Evolutionary conservation across 176 grass and related monocot species (phyloP), one percentile per base, ranked within the genome.

Genomic region (Oryza coarctata): DNA sequence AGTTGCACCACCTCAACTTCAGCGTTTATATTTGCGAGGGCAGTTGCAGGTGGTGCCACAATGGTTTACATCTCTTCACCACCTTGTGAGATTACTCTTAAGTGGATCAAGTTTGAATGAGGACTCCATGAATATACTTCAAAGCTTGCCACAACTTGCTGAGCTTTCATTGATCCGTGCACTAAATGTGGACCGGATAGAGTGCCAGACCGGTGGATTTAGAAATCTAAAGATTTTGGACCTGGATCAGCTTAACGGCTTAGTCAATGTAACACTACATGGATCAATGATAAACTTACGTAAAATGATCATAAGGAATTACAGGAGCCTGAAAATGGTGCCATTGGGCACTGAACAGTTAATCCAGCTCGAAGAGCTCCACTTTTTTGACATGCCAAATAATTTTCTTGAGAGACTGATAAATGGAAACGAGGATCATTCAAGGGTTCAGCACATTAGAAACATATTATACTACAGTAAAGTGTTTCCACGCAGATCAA

Each of bases 11-110:
- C 65, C 65, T 36, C 65, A 68, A 9, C 65, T 68, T 68, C 65
- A 68, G 65, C 65, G 76, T 39, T 39, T 79, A 66, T 79, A 79
- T 20, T 65, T 79, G 62, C 52, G 76, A 62, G 76, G 76, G 36
- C n/a, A 3, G 23, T 60, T 79, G 38, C 52, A 63, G 23, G 10
- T 10, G 13, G 10, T 79, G 30, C 76, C 76, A 36, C 34, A 32
- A 23, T 79, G 76, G 76, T 57, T 79, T 43, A 28, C 9, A 26
- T 63, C 58, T 44, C 76, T 79, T 61, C 32, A 44, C 7, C 5
- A 25, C 76, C 76, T 79, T 79, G 76, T 38, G 13, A 79, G 76
- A 63, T 31, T 79, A 60, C 76, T 58, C 5, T 60, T 79, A 41
- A 40, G 76, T 32, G 76, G 52, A 39, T 79, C 76, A 8, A 50